Evolutionary conservation across 75 land plant genomes (phyloP).

Genomic region (Cunninghamia lanceolata): DNA sequence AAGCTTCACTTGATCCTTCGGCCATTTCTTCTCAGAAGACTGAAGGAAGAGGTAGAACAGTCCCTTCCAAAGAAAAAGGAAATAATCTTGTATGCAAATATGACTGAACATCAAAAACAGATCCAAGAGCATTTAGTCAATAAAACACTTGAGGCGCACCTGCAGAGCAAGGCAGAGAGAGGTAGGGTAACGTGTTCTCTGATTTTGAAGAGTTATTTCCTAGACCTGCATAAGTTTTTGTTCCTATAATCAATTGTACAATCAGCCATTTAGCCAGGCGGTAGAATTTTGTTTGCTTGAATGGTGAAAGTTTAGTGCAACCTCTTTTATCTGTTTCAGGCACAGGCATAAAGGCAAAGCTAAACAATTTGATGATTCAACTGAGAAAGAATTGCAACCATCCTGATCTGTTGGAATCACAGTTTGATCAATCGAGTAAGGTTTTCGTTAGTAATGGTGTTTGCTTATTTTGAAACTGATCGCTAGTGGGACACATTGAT

Average conservation of each 20-base stretch:
- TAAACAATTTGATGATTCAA: constrained; percentile 71
- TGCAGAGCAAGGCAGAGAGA: constrained; percentile 29
- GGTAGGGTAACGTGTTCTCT: constrained; percentile 11
- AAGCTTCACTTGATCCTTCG: constrained; percentile 82
- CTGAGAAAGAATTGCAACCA: constrained; percentile 92
- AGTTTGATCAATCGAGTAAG: constrained; percentile 60
- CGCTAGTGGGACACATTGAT: background rate
- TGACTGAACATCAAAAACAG: constrained; percentile 75
- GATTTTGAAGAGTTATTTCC: background rate
- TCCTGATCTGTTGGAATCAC: constrained; percentile 79
- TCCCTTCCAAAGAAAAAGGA: constrained; percentile 86
- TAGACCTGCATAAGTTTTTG: background rate
- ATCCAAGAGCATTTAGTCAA: constrained; percentile 67
- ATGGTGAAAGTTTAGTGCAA: background rate
- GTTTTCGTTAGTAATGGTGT: background rate
- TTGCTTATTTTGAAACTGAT: background rate
- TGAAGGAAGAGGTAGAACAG: constrained; percentile 87
- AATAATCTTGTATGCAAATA: constrained; percentile 82
- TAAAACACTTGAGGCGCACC: constrained; percentile 59
- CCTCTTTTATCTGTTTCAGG: constrained; percentile 21
- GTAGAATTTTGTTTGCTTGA: background rate
- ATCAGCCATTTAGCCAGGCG: background rate
- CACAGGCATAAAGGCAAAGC: constrained; percentile 45
- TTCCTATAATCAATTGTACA: background rate
- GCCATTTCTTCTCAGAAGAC: constrained; percentile 81